Evolutionary conservation across 441 rosid genomes (phyloP), one percentile per base, ranked within the genome.

Genomic region (Syzygium malaccense): DNA sequence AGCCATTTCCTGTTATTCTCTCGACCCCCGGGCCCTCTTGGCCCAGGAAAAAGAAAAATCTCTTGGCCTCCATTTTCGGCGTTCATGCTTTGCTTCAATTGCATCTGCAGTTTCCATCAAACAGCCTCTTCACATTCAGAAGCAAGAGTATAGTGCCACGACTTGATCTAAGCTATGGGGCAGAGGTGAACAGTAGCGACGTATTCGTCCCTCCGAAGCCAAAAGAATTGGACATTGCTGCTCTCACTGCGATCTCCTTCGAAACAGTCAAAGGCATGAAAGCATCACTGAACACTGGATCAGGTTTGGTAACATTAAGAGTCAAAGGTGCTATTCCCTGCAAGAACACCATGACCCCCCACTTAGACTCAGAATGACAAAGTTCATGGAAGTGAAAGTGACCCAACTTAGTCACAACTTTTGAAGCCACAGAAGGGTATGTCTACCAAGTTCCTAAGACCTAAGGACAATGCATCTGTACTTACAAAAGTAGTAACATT

Each of bases 131-230:
- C 80, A 37, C 17, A 0, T 37, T 80, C 84, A 54, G 87, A 54
- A 0, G 71, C 37, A 86, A 86, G 33, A 56, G 86, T 60, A 83
- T 17, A 56, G 23, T 75, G 57, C 53, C 18, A 13, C 30, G 84
- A 78, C 51, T 83, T 12, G 19, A 71, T 75, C 26, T 23, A 51
- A 68, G 71, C 91, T 90, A 89, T 6, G 89, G 89, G 66, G 91
- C 89, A 84, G 95, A 45, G 6, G 95, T 55, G 91, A 98, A 92
- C 85, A 98, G 92, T 79, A 95, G 93, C 84, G 96, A 97, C 48
- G 98, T 96, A 90, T 98, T 97, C 71, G 99, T 95, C 88, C 99
- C 99, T 86, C 99, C 98, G 89, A 97, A 98, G 86, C 97, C 99
- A 86, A 98, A 98, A 55, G 98, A 96, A 91, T 96, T 95, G 10